A percentile compares a stretch with the other conserved stretches of the same genome.
Evolutionary conservation across 768 basidiomycete species (phyloP).

Genomic region (Mycena amicta): DNA sequence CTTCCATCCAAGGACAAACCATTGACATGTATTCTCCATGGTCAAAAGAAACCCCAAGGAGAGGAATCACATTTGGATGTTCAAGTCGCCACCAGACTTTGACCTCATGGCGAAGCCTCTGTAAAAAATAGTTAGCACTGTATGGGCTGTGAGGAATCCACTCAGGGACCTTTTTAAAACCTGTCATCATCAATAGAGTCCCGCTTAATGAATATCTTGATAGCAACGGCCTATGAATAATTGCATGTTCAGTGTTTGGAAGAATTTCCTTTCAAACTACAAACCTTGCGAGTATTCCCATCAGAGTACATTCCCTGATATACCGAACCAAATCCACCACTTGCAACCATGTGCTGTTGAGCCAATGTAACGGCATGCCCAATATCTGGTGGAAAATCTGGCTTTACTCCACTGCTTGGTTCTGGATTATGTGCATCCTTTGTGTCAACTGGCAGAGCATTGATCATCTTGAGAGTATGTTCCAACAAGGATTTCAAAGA

Average conservation of each 20-base stretch:
- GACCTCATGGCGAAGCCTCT: conserved; percentile 34
- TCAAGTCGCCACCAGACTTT: conserved; percentile 30
- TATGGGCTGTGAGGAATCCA: no score
- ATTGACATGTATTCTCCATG: conserved; percentile 34
- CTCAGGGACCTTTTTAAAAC: neutral
- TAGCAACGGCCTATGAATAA: no score
- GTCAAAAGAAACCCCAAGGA: conserved; percentile 28
- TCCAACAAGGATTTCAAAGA: conserved; percentile 2
- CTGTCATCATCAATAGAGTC: neutral
- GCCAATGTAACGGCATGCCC: conserved; percentile 6
- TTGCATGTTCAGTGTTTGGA: neutral
- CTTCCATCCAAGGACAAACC: conserved; percentile 35
- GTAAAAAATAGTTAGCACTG: neutral
- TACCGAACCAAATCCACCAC: neutral
- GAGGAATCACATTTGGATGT: conserved; percentile 35
- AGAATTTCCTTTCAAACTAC: neutral
- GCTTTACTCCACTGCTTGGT: no score
- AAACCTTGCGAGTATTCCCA: neutral
- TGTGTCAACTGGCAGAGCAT: neutral
- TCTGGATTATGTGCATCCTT: no score
- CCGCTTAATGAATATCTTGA: neutral
- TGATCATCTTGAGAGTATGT: conserved; percentile 4
- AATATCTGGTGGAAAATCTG: conserved; percentile 6
- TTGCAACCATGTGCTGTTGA: conserved; percentile 2
- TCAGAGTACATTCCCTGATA: neutral